Evolutionary conservation across 805 yeast genomes (phyloP).

Genomic region (Clavispora fructus): DNA sequence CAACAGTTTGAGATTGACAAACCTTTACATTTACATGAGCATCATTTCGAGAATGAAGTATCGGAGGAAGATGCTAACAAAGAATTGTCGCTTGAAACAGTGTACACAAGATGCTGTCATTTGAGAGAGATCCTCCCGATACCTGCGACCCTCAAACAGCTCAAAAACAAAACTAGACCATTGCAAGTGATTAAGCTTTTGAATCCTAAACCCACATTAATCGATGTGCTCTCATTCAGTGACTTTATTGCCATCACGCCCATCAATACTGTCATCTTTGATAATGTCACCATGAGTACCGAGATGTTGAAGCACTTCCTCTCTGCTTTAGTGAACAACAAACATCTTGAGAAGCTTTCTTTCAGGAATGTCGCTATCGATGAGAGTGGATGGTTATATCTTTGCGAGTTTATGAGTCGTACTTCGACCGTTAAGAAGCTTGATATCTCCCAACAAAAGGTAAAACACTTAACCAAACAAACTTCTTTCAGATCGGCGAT

Average conservation of each 20-base stretch:
- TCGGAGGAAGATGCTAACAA: constrained; percentile 7
- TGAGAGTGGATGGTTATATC: constrained; percentile 43
- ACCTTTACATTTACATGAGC: constrained; percentile 61
- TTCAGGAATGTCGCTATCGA: constrained; percentile 54
- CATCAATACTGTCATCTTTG: constrained; percentile 50
- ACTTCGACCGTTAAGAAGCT: constrained; percentile 43
- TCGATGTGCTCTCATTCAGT: constrained; percentile 52
- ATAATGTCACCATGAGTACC: constrained; percentile 49
- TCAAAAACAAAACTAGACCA: constrained; percentile 47
- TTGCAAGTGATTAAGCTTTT: constrained; percentile 50
- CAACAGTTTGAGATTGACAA: constrained; percentile 54
- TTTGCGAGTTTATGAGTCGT: constrained; percentile 44
- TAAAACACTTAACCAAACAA: constrained; percentile 41
- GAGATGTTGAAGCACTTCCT: constrained; percentile 49
- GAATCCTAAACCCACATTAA: constrained; percentile 54
- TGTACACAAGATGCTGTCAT: constrained; percentile 48
- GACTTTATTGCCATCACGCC: constrained; percentile 56
- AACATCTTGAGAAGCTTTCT: constrained; percentile 45
- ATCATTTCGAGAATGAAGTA: constrained; percentile 37
- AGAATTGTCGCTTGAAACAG: constrained; percentile 39
- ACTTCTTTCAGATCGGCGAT: constrained; percentile 37
- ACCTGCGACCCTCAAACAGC: constrained; percentile 49
- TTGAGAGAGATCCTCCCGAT: constrained; percentile 45
- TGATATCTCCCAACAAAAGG: constrained; percentile 53
- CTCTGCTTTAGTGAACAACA: constrained; percentile 40